phyloP scores from a whole-genome alignment of 306 rosid species.

The Comarum palustre region DNA sequence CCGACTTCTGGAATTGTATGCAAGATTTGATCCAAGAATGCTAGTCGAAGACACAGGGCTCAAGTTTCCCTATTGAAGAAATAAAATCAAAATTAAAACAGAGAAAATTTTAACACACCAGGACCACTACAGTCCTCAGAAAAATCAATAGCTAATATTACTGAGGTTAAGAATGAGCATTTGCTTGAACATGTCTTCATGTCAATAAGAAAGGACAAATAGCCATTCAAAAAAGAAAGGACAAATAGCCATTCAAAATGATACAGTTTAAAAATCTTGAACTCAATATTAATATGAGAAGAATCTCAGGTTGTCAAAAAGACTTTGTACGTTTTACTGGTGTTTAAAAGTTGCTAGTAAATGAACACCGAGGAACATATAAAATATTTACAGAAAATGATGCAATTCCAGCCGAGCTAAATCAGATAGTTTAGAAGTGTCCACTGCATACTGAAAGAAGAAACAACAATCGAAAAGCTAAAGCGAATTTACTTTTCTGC shows the following conservation, averaged over 20 bases:
- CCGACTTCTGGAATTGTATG: conserved; percentile 46
- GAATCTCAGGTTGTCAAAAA: not conserved
- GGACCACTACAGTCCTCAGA: not conserved
- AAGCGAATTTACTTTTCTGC: not conserved
- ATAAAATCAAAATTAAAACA: conserved; percentile 18
- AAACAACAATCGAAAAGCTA: not conserved
- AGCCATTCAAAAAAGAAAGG: not conserved
- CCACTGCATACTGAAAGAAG: not conserved
- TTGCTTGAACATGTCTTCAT: not conserved
- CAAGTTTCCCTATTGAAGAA: conserved; percentile 57
- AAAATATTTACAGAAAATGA: not conserved
- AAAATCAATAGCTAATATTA: not conserved
- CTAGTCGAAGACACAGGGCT: conserved; percentile 48
- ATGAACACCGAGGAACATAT: not conserved
- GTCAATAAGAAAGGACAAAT: not conserved
- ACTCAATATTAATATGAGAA: not conserved
- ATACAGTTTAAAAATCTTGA: too few species aligned
- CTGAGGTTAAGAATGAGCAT: not conserved
- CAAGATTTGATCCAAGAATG: conserved; percentile 55
- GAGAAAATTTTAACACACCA: not conserved
- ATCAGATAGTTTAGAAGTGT: not conserved
- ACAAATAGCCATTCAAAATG: not conserved
- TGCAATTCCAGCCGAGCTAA: not conserved
- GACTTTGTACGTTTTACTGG: conserved; percentile 3
- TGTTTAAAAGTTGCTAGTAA: not conserved